Base-by-base conservation (phyloP, 169 alveolate genomes). In the Plasmodium coatneyi region DNA sequence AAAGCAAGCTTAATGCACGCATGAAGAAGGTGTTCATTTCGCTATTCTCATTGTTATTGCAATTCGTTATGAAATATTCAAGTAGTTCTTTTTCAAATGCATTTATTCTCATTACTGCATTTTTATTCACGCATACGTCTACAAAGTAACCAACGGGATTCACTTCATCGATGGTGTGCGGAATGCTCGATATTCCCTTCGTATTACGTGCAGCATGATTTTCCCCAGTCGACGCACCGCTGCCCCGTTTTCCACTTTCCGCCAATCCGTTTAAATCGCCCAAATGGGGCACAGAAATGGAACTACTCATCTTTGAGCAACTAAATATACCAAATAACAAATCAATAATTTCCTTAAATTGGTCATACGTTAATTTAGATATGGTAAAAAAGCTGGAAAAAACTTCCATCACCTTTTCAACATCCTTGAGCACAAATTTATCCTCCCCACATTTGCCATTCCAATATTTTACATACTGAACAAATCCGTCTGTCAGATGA, bases 401-500 rank as follows among this genome's bases (percentile, higher is more conserved):
- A 30, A 86, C 39, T n/a, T 16, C 60, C 66, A 72, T 52, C n/a
- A 86, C n/a, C 22, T 86, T 32, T 12, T 86, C 93, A 22, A 86
- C 43, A 74, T 86, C n/a, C 9, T 86, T 70, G 70, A 49, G 70
- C 14, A 28, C 32, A 22, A 30, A 36, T 54, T 74, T 74, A 30
- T 86, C 43, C 49, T 76, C 14, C 39, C 32, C 41, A 72, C 72
- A 28, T 19, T 46, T 30, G 7, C 46, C 92, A 71, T 84, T n/a
- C 36, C 66, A 86, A 52, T 36, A 54, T 30, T 22, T 52, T 74
- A 86, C 66, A 76, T 76, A 74, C 66, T 86, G 56, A n/a, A 86
- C 52, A 86, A 86, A 86, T 9, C 86, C 86, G 28, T 86, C 81
- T 16, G 54, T 74, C 80, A 86, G 30, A 86, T 49, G 66, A 5